Base-by-base conservation (phyloP, 768 basidiomycete species). In the Trametes cingulata region DNA sequence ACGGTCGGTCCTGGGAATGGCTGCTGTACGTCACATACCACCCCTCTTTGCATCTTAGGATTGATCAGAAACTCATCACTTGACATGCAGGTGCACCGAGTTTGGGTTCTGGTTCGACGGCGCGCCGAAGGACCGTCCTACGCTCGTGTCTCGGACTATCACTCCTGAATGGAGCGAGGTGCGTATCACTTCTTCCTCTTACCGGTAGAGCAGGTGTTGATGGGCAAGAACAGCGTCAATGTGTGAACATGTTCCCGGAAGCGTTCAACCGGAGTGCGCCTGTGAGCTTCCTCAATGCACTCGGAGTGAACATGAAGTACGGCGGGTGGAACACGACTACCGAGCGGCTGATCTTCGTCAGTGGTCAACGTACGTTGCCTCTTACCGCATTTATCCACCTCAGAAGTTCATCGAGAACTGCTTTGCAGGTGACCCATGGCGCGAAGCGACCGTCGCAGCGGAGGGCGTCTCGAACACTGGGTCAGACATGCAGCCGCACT, bases 391-490 rank as follows among this genome's bases (percentile, higher is more conserved):
- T 20, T 8, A 15, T 40, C 2, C 1, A 27, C n/a, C n/a, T n/a
- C 17, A 41, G n/a, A 9, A 2, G 41, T n/a, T 25, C n/a, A 36
- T 19, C 6, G 4, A 22, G 19, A 13, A 24, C 47, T 14, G 42
- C n/a, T 12, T 37, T 40, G 4, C 41, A 88, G 87, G 85, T 37
- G 88, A 90, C 65, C 87, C 88, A 19, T 90, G 87, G 88, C 80
- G 82, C 43, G 84, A 85, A 53, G 81, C 83, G 8, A 89, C 88
- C 0, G 77, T 89, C 10, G 89, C 87, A 2, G 82, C 86, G 0
- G 77, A 80, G 19, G 76, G 75, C 9, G 73, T 77, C 15, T 58
- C 69, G 50, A 73, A 79, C 48, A 37, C 69, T 19, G 85, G 79
- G 65, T 85, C 82, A 1, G 54, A 77, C 1, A 67, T 69, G 1